phyloP scores from a whole-genome alignment of 352 stramenopile genomes.

The Phytophthora fragariaefolia region DNA sequence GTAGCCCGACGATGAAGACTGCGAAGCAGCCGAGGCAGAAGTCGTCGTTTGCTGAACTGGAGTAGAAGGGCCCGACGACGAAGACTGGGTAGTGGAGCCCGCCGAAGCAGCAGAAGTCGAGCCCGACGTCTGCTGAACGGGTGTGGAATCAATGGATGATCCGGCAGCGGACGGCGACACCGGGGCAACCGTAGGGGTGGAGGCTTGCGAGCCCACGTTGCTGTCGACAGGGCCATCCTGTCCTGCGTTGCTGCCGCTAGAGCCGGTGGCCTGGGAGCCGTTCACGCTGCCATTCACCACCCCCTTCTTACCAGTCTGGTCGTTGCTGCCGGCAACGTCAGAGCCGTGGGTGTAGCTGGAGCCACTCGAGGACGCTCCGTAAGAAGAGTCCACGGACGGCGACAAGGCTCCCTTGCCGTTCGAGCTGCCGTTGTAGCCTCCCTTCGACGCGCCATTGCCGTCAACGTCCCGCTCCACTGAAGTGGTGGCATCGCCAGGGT shows the following conservation, averaged over 20 bases:
- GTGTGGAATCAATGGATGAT: slow-evolving; percentile 2
- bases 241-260: slow-evolving; percentile 1
- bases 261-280: slow-evolving; percentile 5
- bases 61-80: background rate
- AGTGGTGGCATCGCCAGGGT: slow-evolving; percentile 1
- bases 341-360: slow-evolving; percentile 4
- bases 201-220: background rate
- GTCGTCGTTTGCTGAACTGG: slow-evolving; percentile 7
- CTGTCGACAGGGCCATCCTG: slow-evolving; percentile 12
- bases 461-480: slow-evolving; percentile 4
- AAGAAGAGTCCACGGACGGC: slow-evolving; percentile 1
- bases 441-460: slow-evolving; percentile 1
- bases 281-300: slow-evolving; percentile 7
- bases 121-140: slow-evolving; percentile 7
- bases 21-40: slow-evolving; percentile 1
- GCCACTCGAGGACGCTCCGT: background rate
- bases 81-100: background rate
- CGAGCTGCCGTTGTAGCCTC: background rate
- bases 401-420: slow-evolving; percentile 11
- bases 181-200: slow-evolving; percentile 2
- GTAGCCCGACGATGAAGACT: no score
- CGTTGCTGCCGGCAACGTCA: slow-evolving; percentile 4
- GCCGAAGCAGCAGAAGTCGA: slow-evolving; percentile 1
- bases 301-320: slow-evolving; percentile 10
- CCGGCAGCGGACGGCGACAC: slow-evolving; percentile 1